Conservation (phyloP, 2,329 filamentous ascomycete genomes). For the Scopulariopsis brevicaulis region DNA sequence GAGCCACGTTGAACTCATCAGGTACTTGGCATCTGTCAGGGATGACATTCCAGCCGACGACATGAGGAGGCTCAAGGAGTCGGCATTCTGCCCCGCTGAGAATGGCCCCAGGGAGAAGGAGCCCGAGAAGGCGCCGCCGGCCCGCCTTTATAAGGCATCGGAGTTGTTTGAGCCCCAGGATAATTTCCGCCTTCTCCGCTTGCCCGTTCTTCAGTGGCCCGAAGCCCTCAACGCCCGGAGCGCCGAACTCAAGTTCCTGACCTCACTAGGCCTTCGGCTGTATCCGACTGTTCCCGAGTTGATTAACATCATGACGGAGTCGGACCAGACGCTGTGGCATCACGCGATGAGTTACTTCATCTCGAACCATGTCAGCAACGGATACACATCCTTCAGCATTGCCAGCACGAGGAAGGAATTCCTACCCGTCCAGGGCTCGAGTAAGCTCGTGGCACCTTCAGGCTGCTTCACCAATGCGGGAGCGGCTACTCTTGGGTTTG, state of each 20-base stretch:
- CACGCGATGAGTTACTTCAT: constrained; percentile 75
- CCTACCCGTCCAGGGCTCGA: constrained; percentile 60
- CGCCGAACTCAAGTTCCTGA: constrained; percentile 64
- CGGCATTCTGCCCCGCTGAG: constrained; percentile 75
- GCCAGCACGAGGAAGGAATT: constrained; percentile 44
- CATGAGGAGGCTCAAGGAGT: constrained; percentile 64
- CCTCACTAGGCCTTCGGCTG: constrained; percentile 58
- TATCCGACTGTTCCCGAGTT: constrained; percentile 64
- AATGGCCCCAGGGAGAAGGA: constrained; percentile 40
- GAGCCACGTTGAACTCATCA: constrained; percentile 92
- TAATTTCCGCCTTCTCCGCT: constrained; percentile 52
- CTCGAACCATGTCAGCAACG: constrained; percentile 64
- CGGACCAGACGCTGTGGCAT: constrained; percentile 46
- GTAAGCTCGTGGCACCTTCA: constrained; percentile 56
- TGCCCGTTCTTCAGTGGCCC: constrained; percentile 78
- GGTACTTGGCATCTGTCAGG: constrained; percentile 82
- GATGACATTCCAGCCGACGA: constrained; percentile 81
- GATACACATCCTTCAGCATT: constrained; percentile 57
- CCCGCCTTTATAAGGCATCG: constrained; percentile 56
- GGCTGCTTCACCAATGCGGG: constrained; percentile 75
- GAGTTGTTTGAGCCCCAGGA: constrained; percentile 76
- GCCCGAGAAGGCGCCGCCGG: constrained; percentile 34
- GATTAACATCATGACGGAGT: constrained; percentile 63
- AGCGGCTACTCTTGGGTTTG: constrained; percentile 69
- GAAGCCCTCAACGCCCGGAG: constrained; percentile 53